A percentile compares a stretch with the other conserved stretches of the same genome.
phyloP scores from a whole-genome alignment of 768 basidiomycete species.

The Leccinum arenicola region DNA sequence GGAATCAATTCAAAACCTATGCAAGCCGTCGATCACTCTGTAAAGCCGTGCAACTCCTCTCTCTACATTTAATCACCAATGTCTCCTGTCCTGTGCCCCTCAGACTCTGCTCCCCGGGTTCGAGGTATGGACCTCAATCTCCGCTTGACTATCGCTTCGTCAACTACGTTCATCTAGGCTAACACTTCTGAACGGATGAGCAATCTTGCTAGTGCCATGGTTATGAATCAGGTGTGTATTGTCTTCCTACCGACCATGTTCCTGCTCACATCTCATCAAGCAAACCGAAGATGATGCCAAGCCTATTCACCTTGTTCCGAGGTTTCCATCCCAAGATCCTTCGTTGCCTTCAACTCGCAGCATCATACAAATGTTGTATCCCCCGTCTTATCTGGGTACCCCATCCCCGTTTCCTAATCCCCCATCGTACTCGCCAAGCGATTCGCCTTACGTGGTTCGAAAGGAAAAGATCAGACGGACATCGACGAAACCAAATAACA shows the following conservation, averaged over 20 bases:
- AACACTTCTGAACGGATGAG: too few species aligned
- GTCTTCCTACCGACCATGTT: background rate
- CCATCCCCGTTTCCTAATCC: conserved; percentile 13
- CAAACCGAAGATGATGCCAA: background rate
- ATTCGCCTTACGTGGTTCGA: background rate
- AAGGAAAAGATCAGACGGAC: background rate
- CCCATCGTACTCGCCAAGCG: conserved; percentile 18
- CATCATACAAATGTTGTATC: conserved; percentile 28
- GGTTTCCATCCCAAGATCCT: background rate
- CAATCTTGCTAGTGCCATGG: background rate
- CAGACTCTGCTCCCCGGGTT: conserved; percentile 4
- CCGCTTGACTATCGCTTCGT: background rate
- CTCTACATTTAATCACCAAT: background rate
- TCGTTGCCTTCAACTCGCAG: conserved; percentile 20
- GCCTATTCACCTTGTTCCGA: background rate
- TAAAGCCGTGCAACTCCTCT: background rate
- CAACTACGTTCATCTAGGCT: background rate
- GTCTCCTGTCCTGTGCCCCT: background rate
- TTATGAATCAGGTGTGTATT: conserved; percentile 1
- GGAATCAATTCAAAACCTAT: background rate
- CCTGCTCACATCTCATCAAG: conserved; percentile 16
- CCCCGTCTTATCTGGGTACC: conserved; percentile 17
- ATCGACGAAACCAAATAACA: background rate
- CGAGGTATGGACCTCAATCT: background rate
- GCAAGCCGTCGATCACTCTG: background rate